Evolutionary conservation across 139 green algal genomes (phyloP).

Genomic region (Asterochloris sp.): DNA sequence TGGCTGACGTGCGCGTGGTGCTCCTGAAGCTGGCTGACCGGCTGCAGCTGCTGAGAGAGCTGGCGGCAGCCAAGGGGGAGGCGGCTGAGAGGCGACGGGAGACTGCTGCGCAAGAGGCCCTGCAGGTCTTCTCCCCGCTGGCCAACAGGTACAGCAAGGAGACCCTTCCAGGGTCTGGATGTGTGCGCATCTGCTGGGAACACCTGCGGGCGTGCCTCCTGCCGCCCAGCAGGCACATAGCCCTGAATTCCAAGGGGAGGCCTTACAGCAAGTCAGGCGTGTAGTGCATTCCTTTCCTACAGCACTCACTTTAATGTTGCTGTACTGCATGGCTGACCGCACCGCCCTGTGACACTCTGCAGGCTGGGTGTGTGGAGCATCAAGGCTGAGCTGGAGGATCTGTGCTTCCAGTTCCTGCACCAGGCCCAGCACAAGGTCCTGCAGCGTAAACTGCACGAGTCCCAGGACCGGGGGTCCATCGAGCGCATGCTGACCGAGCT

Average conservation of each 20-base stretch:
- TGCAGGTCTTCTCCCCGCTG: constrained; percentile 81
- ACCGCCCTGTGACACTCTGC: too few species aligned
- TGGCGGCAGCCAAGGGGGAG: constrained; percentile 24
- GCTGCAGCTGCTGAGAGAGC: constrained; percentile 68
- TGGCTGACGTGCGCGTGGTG: constrained; percentile 61
- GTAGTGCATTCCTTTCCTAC: too few species aligned
- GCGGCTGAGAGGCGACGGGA: neutral
- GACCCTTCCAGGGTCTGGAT: too few species aligned
- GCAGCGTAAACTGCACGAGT: constrained; percentile 31
- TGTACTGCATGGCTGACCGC: too few species aligned
- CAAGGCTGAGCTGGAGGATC: constrained; percentile 92
- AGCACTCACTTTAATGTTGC: too few species aligned
- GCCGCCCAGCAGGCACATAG: too few species aligned
- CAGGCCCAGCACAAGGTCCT: constrained; percentile 48
- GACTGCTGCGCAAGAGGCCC: constrained; percentile 50
- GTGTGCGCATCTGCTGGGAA: too few species aligned
- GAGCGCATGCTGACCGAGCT: constrained; percentile 31
- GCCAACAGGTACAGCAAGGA: constrained; percentile 52
- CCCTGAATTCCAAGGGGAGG: too few species aligned
- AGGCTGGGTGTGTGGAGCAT: constrained; percentile 83
- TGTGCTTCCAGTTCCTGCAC: constrained; percentile 72
- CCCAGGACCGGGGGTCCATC: constrained; percentile 21
- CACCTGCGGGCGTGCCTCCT: too few species aligned
- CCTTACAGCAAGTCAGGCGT: too few species aligned
- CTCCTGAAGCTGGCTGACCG: constrained; percentile 84